Percentiles rank a stretch among this genome's conserved stretches.
Evolutionary conservation across 495 filamentous ascomycete species (phyloP).

Genomic region (Neurospora sp.): DNA sequence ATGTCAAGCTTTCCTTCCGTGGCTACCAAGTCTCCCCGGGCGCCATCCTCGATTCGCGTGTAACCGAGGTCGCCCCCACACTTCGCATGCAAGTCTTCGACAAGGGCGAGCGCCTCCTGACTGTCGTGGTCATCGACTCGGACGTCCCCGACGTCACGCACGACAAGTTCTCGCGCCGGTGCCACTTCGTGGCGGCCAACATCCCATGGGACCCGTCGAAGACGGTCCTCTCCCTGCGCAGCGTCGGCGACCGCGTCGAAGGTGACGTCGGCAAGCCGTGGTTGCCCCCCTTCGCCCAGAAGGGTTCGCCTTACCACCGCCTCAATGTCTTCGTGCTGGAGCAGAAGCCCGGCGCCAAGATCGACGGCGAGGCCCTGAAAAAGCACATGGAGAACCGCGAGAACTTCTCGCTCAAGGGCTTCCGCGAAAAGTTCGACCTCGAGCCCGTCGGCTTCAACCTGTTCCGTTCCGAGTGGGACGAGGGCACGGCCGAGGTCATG

Average conservation of each 20-base stretch:
- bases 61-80: constrained; percentile 59
- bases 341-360: constrained; percentile 50
- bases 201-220: constrained; percentile 42
- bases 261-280: constrained; percentile 64
- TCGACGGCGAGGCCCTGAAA: constrained; percentile 54
- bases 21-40: constrained; percentile 59
- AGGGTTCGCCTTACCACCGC: constrained; percentile 86
- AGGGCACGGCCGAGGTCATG: constrained; percentile 78
- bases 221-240: constrained; percentile 37
- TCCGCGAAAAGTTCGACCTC: constrained; percentile 57
- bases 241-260: constrained; percentile 19
- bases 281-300: constrained; percentile 77
- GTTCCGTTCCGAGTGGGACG: constrained; percentile 87
- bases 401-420: constrained; percentile 59
- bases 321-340: constrained; percentile 72
- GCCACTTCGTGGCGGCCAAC: constrained; percentile 73
- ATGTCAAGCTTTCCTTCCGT: constrained; percentile 71
- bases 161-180: constrained; percentile 70
- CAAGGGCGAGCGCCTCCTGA: constrained; percentile 67
- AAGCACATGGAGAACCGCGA: constrained; percentile 40
- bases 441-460: constrained; percentile 71
- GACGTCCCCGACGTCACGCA: constrained; percentile 75
- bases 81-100: constrained; percentile 80
- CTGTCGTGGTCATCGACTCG: constrained; percentile 75
- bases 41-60: constrained; percentile 58